A percentile compares a stretch with the other conserved stretches of the same genome.
Evolutionary conservation across 108 stramenopile genomes (phyloP).

Genomic region (Aurantiochytrium sp.): DNA sequence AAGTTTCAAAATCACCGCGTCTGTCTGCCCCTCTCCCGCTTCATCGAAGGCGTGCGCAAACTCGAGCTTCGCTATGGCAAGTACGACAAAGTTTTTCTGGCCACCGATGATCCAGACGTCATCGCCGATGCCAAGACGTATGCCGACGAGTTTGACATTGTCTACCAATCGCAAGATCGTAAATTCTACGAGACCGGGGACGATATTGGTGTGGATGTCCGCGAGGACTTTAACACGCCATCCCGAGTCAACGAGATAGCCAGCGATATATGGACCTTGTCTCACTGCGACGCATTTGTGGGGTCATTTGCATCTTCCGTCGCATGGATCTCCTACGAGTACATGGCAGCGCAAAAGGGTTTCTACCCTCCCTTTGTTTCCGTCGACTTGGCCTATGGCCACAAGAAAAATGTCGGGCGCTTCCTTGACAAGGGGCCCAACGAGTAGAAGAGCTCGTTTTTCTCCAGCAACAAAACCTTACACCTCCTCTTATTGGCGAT

Average conservation of each 20-base stretch:
- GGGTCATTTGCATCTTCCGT: background rate
- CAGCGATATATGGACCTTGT: background rate
- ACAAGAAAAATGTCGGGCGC: background rate
- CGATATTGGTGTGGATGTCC: background rate
- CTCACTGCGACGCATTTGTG: background rate
- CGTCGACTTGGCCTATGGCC: background rate
- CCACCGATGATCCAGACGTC: background rate
- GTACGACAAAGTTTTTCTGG: background rate
- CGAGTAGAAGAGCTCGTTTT: background rate
- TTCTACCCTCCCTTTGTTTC: background rate
- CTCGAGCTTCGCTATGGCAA: background rate
- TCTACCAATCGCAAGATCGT: background rate
- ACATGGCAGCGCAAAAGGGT: background rate
- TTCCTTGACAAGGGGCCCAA: background rate
- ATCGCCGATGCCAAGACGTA: background rate
- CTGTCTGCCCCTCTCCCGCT: background rate
- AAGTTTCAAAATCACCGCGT: background rate
- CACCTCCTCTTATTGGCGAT: too few relatives aligned
- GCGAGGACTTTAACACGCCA: background rate
- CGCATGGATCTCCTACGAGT: background rate
- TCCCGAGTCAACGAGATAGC: background rate
- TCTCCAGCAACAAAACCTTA: too few relatives aligned
- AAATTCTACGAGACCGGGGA: constrained; percentile 11
- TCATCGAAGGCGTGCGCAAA: background rate
- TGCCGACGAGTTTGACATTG: background rate